Conservation (phyloP, 768 basidiomycete genomes). For the Mycena capillaripes region DNA sequence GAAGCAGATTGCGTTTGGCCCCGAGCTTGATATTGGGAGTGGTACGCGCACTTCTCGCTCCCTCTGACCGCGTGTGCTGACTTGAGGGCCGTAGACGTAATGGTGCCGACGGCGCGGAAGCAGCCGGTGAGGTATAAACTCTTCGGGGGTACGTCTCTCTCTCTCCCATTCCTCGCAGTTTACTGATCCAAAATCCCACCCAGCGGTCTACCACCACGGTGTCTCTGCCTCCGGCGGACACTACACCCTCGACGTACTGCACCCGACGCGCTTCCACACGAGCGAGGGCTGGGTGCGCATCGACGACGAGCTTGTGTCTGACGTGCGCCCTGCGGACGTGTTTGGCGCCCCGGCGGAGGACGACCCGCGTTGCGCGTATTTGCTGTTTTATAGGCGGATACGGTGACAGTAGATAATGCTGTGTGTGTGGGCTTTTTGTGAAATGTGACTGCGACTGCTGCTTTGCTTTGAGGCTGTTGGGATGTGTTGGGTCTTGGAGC, state of each 20-base stretch:
- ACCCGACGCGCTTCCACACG: constrained; percentile 70
- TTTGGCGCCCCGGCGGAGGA: constrained; percentile 69
- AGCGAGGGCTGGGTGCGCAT: constrained; percentile 90
- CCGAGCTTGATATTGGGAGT: constrained; percentile 81
- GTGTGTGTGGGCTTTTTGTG: background rate
- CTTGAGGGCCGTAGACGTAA: constrained; percentile 7
- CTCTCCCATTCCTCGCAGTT: background rate
- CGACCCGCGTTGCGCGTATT: constrained; percentile 79
- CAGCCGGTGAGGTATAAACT: constrained; percentile 77
- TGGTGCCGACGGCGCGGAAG: constrained; percentile 61
- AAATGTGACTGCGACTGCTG: background rate
- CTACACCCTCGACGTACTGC: constrained; percentile 93
- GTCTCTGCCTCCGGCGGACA: constrained; percentile 92
- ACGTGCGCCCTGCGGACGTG: constrained; percentile 81
- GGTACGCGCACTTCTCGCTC: constrained; percentile 54
- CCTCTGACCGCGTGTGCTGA: background rate
- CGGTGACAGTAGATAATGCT: constrained; percentile 37
- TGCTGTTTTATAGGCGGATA: constrained; percentile 87
- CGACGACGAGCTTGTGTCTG: constrained; percentile 91
- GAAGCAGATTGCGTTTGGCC: constrained; percentile 84
- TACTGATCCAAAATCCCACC: background rate
- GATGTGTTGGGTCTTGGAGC: no score
- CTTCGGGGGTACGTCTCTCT: constrained; percentile 76
- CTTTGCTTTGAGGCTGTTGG: background rate
- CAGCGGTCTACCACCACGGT: constrained; percentile 95